These are phyloP conservation scores for Amanita muscaria DNA, from an alignment of 768 basidiomycete species.

Conservation along the genomic window DNA sequence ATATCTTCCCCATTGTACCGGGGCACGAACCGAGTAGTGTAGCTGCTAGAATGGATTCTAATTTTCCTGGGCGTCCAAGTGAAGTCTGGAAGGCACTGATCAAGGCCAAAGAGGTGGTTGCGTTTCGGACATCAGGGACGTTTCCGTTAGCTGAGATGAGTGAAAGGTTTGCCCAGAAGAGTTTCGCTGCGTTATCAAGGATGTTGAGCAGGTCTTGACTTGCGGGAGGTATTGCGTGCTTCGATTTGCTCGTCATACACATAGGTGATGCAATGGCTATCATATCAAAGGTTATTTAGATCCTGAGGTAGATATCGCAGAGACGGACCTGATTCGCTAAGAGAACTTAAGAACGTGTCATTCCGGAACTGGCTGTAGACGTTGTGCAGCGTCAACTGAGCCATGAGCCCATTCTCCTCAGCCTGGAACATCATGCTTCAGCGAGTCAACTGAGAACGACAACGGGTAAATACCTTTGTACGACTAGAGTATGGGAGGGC, in stretches of 20 bases:
- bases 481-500: slow-evolving; percentile 46
- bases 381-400: slow-evolving; percentile 67
- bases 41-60: slow-evolving; percentile 47
- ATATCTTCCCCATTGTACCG: neutral
- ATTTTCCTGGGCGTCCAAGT: slow-evolving; percentile 49
- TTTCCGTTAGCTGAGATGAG: slow-evolving; percentile 49
- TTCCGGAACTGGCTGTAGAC: slow-evolving; percentile 71
- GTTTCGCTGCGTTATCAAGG: slow-evolving; percentile 58
- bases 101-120: slow-evolving; percentile 59
- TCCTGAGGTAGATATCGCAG: neutral
- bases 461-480: slow-evolving; percentile 39
- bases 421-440: slow-evolving; percentile 33
- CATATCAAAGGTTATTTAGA: neutral
- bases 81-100: slow-evolving; percentile 75
- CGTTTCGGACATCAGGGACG: slow-evolving; percentile 66
- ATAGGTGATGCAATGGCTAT: slow-evolving; percentile 79
- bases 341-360: slow-evolving; percentile 85
- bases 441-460: neutral
- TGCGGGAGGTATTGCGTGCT: slow-evolving; percentile 30
- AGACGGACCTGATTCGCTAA: slow-evolving; percentile 79
- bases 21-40: slow-evolving; percentile 49
- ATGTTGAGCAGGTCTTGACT: slow-evolving; percentile 50
- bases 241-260: slow-evolving; percentile 50
- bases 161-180: slow-evolving; percentile 59
- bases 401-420: slow-evolving; percentile 68